These are phyloP conservation scores for Nidularia pulvinata DNA, from an alignment of 768 basidiomycete genomes.

Conservation along the genomic window DNA sequence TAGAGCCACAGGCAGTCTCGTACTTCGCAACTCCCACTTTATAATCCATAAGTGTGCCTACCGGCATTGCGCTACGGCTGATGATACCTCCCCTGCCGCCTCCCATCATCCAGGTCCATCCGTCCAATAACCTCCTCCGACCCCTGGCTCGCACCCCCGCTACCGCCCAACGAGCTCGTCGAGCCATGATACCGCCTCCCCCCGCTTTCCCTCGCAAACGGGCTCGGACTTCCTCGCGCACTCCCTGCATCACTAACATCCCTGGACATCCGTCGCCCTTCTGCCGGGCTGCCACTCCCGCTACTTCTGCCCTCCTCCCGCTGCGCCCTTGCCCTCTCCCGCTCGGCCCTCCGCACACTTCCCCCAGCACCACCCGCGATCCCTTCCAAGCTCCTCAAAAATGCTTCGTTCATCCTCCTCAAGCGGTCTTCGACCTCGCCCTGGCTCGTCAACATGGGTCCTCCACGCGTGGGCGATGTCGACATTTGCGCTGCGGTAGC, in stretches of 20 bases:
- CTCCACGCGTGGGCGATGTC: conserved; percentile 29
- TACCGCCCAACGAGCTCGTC: too few species aligned
- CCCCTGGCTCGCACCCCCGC: conserved; percentile 27
- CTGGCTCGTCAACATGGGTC: conserved; percentile 64
- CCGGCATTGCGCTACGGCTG: too few species aligned
- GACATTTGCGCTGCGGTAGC: conserved; percentile 1
- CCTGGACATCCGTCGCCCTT: too few species aligned
- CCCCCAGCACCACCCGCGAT: too few species aligned
- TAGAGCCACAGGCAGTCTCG: too few species aligned
- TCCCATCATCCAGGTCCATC: conserved; percentile 41
- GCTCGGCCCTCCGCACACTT: conserved; percentile 10
- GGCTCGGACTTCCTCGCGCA: not conserved
- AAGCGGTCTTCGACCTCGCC: conserved; percentile 67
- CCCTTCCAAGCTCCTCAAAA: conserved; percentile 63
- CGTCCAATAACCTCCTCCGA: conserved; percentile 57
- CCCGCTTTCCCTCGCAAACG: conserved; percentile 12
- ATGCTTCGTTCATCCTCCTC: conserved; percentile 66
- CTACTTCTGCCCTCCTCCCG: conserved; percentile 1
- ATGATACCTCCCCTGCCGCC: conserved; percentile 3
- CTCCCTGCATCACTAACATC: not conserved
- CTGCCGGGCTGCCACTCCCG: conserved; percentile 9
- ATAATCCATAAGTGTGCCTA: too few species aligned
- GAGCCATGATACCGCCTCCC: too few species aligned
- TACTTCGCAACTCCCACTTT: too few species aligned
- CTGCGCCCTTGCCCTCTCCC: conserved; percentile 9